Base-by-base conservation (phyloP, 306 rosid genomes). In the Cajanus cajan region DNA sequence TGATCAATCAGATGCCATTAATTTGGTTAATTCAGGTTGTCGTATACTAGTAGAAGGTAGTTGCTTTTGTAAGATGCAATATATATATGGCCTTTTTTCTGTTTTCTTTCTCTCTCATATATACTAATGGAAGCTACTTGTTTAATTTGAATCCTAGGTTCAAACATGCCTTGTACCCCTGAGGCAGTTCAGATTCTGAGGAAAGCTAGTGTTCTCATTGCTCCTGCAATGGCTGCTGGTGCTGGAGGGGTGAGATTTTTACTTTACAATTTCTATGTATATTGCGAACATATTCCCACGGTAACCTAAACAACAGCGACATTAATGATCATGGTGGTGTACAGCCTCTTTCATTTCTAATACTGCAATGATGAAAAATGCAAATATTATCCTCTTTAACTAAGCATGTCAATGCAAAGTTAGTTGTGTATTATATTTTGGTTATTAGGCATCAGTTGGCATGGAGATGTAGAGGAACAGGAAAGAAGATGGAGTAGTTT, bases 141-240 rank as follows among this genome's bases (percentile, higher is more conserved):
- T 7, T 55, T 9, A 69, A 34, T 84, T 77, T 74, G 54, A 81
- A 47, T 82, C 39, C 43, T 82, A 95, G 98, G 98, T 68, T 90
- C 98, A 75, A 92, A 91, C 90, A 95, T 95, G 98, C 94, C 98
- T 6, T 92, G 98, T 79, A 90, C 90, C 64, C 92, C 97, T 4
- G 97, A 91, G 71, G 98, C 98, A 39, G 90, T 91, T 80, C 98
- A 89, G 76, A 87, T 91, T 84, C 84, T 95, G 80, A 87, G 97
- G 84, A 95, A 95, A 87, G 96, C 97, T 59, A 91, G 88, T 86
- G 89, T 95, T 76, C 86, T 92, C 44, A 81, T 92, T 80, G 98
- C 98, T 83, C 98, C 98, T 88, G 96, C 98, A 71, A 89, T 95
- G 89, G 98, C 98, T 76, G 98, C 98, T 70, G 98, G 98, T 82